phyloP scores from a whole-genome alignment of 495 filamentous ascomycete genomes.

The Hyphodiscus hymeniophilus region DNA sequence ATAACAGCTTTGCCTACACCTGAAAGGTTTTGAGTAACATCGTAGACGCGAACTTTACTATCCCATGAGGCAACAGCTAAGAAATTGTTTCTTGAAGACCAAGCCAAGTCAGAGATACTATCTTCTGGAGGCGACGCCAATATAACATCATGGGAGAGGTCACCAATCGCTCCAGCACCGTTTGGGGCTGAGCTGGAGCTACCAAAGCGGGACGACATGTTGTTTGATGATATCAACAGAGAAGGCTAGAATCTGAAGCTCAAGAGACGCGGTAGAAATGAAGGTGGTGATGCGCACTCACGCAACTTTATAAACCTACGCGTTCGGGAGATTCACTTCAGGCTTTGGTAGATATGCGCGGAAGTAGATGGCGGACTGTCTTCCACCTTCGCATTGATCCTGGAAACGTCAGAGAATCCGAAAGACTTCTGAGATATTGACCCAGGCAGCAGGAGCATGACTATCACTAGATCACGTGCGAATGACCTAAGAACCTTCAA shows the following conservation, averaged over 20 bases:
- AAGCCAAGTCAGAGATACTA: slow-evolving; percentile 72
- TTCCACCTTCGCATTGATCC: too few species aligned
- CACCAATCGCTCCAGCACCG: background rate
- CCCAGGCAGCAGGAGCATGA: too few species aligned
- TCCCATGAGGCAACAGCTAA: slow-evolving; percentile 87
- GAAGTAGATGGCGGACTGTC: too few species aligned
- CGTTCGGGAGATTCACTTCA: too few species aligned
- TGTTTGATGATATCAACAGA: background rate
- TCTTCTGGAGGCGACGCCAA: slow-evolving; percentile 72
- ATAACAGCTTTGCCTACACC: slow-evolving; percentile 70
- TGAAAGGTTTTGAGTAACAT: slow-evolving; percentile 58
- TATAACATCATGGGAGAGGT: slow-evolving; percentile 57
- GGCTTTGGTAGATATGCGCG: too few species aligned
- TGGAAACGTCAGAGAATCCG: too few species aligned
- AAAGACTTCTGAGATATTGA: too few species aligned
- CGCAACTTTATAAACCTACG: too few species aligned
- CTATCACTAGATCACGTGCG: too few species aligned
- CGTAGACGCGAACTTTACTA: slow-evolving; percentile 85
- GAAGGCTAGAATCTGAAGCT: background rate
- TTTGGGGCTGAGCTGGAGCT: background rate
- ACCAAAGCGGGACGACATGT: background rate
- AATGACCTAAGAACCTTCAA: too few species aligned
- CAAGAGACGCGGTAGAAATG: background rate
- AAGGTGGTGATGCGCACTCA: too few species aligned
- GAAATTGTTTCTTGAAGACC: slow-evolving; percentile 65